Percentiles rank a stretch among this genome's conserved stretches.
Evolutionary conservation across 2,329 filamentous ascomycete species (phyloP).

Genomic region (Massarina eburnea): DNA sequence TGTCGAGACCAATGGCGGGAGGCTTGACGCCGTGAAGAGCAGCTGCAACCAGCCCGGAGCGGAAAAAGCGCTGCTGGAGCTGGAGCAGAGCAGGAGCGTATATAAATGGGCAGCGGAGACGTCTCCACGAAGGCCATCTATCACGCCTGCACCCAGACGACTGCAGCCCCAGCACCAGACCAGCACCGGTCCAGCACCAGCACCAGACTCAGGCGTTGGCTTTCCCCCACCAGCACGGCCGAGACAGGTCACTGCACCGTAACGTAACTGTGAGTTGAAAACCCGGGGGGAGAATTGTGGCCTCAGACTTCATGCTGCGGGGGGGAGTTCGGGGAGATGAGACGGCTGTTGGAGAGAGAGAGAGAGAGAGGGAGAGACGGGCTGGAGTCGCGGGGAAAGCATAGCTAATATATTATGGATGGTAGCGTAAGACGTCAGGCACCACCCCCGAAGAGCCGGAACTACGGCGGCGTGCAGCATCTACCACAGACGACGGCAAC

Average conservation of each 20-base stretch:
- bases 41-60: constrained; percentile 37
- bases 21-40: constrained; percentile 31
- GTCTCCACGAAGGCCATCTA: constrained; percentile 21
- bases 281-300: background rate
- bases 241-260: too few relatives aligned
- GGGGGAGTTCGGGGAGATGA: constrained; percentile 1
- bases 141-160: constrained; percentile 27
- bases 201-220: background rate
- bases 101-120: constrained; percentile 39
- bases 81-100: constrained; percentile 20
- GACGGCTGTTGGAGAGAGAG: constrained; percentile 1
- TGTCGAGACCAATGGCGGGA: constrained; percentile 35
- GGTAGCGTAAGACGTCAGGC: constrained; percentile 19
- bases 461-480: constrained; percentile 1
- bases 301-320: constrained; percentile 16
- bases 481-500: too few relatives aligned
- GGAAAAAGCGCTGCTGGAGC: constrained; percentile 29
- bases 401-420: constrained; percentile 36
- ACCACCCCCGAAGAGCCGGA: constrained; percentile 16
- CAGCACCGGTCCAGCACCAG: constrained; percentile 5
- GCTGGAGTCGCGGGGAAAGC: constrained; percentile 15
- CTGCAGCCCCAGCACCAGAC: constrained; percentile 30
- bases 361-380: background rate
- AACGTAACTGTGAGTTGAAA: constrained; percentile 8
- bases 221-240: background rate